These are phyloP conservation scores for Pestalotiopsis sp. DNA, from an alignment of 2,329 filamentous ascomycete genomes.

Conservation along the genomic window DNA sequence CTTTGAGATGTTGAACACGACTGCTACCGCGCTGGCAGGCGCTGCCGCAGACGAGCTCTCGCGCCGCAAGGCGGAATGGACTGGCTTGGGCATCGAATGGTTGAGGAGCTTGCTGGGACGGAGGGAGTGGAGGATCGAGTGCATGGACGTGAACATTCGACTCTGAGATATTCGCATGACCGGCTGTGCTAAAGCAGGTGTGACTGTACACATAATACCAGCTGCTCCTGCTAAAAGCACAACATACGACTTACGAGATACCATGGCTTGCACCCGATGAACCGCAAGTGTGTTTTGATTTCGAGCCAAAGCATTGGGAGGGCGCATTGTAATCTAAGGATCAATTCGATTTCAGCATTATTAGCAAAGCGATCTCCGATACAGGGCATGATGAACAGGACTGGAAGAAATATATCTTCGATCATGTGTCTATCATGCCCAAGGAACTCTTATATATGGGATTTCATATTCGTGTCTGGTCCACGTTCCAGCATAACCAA, in stretches of 20 bases:
- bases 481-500: too few relatives aligned
- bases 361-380: not conserved
- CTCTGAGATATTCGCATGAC: constrained; percentile 48
- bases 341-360: not conserved
- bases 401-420: not conserved
- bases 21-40: constrained; percentile 67
- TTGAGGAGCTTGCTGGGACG: constrained; percentile 77
- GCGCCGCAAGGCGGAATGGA: constrained; percentile 65
- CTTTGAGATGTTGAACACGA: constrained; percentile 67
- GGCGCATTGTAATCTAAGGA: not conserved
- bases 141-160: constrained; percentile 84
- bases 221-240: not conserved
- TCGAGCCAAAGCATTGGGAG: not conserved
- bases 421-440: too few relatives aligned
- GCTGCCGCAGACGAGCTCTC: constrained; percentile 66
- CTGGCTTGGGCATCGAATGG: constrained; percentile 83
- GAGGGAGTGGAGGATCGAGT: constrained; percentile 89
- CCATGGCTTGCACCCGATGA: not conserved
- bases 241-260: not conserved
- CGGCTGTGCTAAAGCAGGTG: not conserved
- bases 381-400: not conserved
- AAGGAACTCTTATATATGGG: too few relatives aligned
- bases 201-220: not conserved
- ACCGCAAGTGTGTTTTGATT: not conserved
- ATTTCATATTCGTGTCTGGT: not conserved